These are phyloP conservation scores for Penicillium waksmanii DNA, from an alignment of 495 filamentous ascomycete genomes.

Conservation along the genomic window DNA sequence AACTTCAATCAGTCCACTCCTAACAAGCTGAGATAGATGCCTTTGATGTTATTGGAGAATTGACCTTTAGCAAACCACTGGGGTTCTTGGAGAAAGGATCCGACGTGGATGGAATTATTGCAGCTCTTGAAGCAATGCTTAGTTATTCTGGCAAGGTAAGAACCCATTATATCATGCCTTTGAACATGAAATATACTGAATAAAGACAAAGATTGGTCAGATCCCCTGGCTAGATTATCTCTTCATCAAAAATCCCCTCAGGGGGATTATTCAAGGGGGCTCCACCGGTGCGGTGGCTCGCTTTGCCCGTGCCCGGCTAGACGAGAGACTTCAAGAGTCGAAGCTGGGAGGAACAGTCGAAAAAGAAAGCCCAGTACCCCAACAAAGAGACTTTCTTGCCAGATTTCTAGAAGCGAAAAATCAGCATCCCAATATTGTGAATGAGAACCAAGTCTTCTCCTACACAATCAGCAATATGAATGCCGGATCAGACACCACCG, in stretches of 20 bases:
- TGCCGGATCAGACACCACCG: constrained; percentile 58
- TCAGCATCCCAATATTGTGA: constrained; percentile 37
- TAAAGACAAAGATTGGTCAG: constrained; percentile 44
- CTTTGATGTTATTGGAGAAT: constrained; percentile 47
- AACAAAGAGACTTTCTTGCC: constrained; percentile 31
- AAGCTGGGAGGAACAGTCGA: neutral
- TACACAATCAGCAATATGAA: constrained; percentile 49
- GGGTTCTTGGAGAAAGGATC: constrained; percentile 43
- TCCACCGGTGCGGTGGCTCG: constrained; percentile 32
- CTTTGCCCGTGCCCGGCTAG: constrained; percentile 58
- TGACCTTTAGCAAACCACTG: constrained; percentile 38
- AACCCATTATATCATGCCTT: neutral
- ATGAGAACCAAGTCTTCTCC: constrained; percentile 33
- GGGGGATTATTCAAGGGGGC: constrained; percentile 35
- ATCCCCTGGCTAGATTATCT: constrained; percentile 55
- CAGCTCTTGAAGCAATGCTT: constrained; percentile 20
- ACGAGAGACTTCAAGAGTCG: constrained; percentile 22
- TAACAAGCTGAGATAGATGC: constrained; percentile 25
- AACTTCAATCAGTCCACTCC: too few relatives aligned
- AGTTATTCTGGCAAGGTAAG: constrained; percentile 25
- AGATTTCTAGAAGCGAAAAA: constrained; percentile 39
- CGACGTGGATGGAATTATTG: constrained; percentile 43
- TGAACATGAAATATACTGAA: neutral
- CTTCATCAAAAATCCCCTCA: constrained; percentile 55
- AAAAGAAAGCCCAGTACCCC: neutral